Evolutionary conservation across 108 stramenopile genomes (phyloP), one percentile per base, ranked within the genome.

Genomic region (Chaetoceros muelleri): DNA sequence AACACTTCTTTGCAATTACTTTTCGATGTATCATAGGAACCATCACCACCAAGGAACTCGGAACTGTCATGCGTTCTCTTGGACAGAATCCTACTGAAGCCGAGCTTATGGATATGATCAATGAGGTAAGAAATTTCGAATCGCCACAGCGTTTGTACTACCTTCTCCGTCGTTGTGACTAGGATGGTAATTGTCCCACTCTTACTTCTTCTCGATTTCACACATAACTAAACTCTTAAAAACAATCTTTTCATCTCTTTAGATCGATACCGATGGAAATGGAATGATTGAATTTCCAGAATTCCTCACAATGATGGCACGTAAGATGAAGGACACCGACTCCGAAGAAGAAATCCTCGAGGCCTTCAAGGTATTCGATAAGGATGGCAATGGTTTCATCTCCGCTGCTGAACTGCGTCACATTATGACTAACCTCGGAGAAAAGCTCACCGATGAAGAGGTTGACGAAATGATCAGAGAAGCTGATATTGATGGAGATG

Each of bases 251-350:
- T 30, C 60, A 65, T 48, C 46, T 30, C 5, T 57, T 31, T 34
- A 74, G 84, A 85, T 92, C 66, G 99, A 99, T 76, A 96, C 99
- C 48, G 99, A 98, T 65, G 99, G 99, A 60, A 98, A 96, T 74
- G 99, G 99, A 44, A 98, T 97, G 66, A 99, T 99, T 73, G 99
- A 99, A 77, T 99, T 99, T 84, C 99, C 99, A 40, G 99, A 99
- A 81, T 99, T 99, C 84, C 76, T 99, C 47, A 99, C 99, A 64
- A 99, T 99, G 98, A 99, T 99, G 99, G 99, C 99, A 51, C 85
- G 99, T 65, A 99, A 99, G 85, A 99, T 99, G 99, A 99, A 99
- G 95, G 99, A 99, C 71, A 98, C 99, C 21, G 99, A 99, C 71
- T 90, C 87, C 26, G 95, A 96, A 70, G 95, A 98, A 75, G 99